Evolutionary conservation across 1,284 basidiomycete genomes (phyloP), one percentile per base, ranked within the genome.

Genomic region (Boletus austroedulis): DNA sequence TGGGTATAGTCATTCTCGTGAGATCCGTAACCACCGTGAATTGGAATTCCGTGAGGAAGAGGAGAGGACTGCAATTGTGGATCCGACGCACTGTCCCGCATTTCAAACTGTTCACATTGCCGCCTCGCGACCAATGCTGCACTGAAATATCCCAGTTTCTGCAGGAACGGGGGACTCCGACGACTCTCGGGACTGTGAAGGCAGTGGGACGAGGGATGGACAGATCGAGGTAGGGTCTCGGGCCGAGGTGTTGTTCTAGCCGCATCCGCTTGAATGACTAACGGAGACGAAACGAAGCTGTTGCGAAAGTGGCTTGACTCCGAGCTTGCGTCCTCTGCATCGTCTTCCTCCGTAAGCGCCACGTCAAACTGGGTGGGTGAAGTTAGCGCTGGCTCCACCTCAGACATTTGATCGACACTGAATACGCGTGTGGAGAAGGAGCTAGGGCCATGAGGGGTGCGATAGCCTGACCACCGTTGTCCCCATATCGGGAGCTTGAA

Each of bases 401-500:
- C 59, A 15, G 55, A 52, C 68, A 70, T 72, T 45, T 29, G 60
- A 57, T 64, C 57, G 55, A 32, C 54, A 45, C 38, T 60, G 55
- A 72, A 63, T 55, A 64, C 40, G 52, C 60, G 66, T 7, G 57
- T 69, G 43, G 66, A 69, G 54, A 70, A 73, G 21, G 64, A 44
- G 43, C 71, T 73, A 38, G 69, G 69, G 12, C 71, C 68, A 40
- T 55, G 60, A 50, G 69, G 61, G 56, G 43, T 45, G 59, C 58
- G 65, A 56, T 68, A 58, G 21, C 60, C 55, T 28, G 65, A 54
- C 69, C 69, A 71, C 36, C 72, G 68, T 55, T 73, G 70, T 59
- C 73, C 73, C 71, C 71, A 74, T 57, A 73, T 59, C 19, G 71
- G 67, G 36, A 74, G 60, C 69, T 70, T 62, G 44, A 21, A 31